Conservation (phyloP, 2,329 filamentous ascomycete genomes). For the Colletotrichum sp. region DNA sequence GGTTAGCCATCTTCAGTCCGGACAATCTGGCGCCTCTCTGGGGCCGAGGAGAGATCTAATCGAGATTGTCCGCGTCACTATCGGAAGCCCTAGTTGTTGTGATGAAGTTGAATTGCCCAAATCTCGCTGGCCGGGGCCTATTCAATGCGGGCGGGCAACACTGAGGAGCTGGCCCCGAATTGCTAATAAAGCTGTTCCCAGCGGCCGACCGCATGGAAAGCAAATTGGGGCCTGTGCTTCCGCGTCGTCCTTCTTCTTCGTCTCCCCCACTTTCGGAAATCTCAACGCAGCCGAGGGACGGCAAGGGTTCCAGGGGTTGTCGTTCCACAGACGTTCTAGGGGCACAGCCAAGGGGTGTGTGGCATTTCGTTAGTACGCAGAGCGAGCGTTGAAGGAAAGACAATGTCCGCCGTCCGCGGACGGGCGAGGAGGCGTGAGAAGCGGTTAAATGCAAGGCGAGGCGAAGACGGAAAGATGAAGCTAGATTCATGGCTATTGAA, state of each 20-base stretch:
- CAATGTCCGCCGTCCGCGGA: neutral
- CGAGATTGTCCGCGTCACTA: neutral
- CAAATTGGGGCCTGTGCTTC: slow-evolving; percentile 5
- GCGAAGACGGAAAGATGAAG: neutral
- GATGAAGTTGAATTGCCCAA: neutral
- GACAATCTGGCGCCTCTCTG: neutral
- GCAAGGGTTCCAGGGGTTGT: neutral
- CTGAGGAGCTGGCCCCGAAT: slow-evolving; percentile 11
- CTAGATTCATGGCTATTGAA: neutral
- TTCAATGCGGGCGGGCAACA: neutral
- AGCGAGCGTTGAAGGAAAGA: neutral
- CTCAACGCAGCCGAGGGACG: neutral
- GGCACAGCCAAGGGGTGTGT: slow-evolving; percentile 1
- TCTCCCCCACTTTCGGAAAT: slow-evolving; percentile 14
- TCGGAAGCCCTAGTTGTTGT: neutral
- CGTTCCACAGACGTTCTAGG: slow-evolving; percentile 14
- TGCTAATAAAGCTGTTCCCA: neutral
- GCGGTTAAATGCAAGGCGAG: neutral
- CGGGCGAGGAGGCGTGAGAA: neutral
- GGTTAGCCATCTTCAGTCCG: neutral
- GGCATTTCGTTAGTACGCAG: neutral
- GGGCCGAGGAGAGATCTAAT: slow-evolving; percentile 1
- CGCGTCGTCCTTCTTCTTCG: neutral
- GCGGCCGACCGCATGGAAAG: neutral
- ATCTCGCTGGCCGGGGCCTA: neutral